Percentiles rank a stretch among this genome's conserved stretches.
Conservation (phyloP, 1,139 yeast species). For the Pichia sp. region DNA sequence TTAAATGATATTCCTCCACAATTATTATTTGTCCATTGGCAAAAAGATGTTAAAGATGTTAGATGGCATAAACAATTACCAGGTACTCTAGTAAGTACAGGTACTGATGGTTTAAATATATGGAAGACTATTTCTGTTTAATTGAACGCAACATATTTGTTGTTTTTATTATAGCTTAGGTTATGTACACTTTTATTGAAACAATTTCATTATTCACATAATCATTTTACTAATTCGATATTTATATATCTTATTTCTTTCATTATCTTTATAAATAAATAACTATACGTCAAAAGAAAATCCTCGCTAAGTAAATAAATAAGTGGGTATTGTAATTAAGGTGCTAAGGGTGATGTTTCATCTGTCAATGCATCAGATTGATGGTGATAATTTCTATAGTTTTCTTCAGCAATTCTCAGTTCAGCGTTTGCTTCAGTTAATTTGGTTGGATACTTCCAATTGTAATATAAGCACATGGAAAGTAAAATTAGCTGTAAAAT, state of each 20-base stretch:
- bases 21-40: slow-evolving; percentile 95
- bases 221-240: too few relatives aligned
- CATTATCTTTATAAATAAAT: neutral
- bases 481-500: slow-evolving; percentile 52
- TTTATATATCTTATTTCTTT: neutral
- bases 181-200: neutral
- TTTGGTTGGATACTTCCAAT: slow-evolving; percentile 20
- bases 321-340: neutral
- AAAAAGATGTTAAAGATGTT: slow-evolving; percentile 92
- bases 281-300: neutral
- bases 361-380: neutral
- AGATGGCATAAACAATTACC: slow-evolving; percentile 98
- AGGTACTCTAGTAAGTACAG: slow-evolving; percentile 90
- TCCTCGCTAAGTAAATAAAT: neutral
- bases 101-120: slow-evolving; percentile 87
- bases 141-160: neutral
- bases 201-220: neutral
- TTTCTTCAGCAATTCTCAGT: slow-evolving; percentile 23
- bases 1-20: slow-evolving; percentile 93
- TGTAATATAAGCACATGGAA: slow-evolving; percentile 45
- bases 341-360: slow-evolving; percentile 9
- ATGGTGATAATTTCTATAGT: slow-evolving; percentile 1
- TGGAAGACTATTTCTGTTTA: slow-evolving; percentile 96
- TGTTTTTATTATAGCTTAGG: neutral
- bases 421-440: slow-evolving; percentile 28